These are phyloP conservation scores for Trichoderma polysporum DNA, from an alignment of 2,329 filamentous ascomycete species.

Conservation along the genomic window DNA sequence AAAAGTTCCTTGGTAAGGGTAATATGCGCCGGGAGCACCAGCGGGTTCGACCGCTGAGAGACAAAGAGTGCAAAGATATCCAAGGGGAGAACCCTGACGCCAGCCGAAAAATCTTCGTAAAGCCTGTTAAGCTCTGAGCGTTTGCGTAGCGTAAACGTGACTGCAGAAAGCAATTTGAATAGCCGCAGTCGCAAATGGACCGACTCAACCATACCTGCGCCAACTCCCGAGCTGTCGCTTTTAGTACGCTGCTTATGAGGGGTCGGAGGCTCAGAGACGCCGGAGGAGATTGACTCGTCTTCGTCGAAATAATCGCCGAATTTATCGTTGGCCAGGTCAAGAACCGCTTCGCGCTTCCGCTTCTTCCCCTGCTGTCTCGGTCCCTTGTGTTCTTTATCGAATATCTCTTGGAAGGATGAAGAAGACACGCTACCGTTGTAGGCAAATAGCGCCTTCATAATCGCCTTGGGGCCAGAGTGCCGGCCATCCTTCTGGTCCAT, in stretches of 20 bases:
- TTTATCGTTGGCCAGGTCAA: slow-evolving; percentile 60
- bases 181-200: slow-evolving; percentile 62
- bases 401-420: slow-evolving; percentile 64
- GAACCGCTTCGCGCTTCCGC: slow-evolving; percentile 46
- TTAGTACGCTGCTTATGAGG: slow-evolving; percentile 40
- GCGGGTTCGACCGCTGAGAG: slow-evolving; percentile 37
- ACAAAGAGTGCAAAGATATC: slow-evolving; percentile 56
- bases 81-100: slow-evolving; percentile 58
- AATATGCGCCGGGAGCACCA: slow-evolving; percentile 42
- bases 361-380: slow-evolving; percentile 45
- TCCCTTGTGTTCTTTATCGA: slow-evolving; percentile 58
- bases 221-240: slow-evolving; percentile 25
- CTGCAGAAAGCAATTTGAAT: slow-evolving; percentile 55
- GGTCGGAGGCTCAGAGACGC: slow-evolving; percentile 47
- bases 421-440: slow-evolving; percentile 57
- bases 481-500: slow-evolving; percentile 48
- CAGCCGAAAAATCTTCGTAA: slow-evolving; percentile 58
- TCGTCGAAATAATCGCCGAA: slow-evolving; percentile 60
- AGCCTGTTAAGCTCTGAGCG: slow-evolving; percentile 50
- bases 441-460: slow-evolving; percentile 67
- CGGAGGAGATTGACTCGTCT: slow-evolving; percentile 52
- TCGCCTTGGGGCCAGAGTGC: slow-evolving; percentile 49
- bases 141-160: slow-evolving; percentile 46
- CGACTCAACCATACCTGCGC: slow-evolving; percentile 48
- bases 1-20: slow-evolving; percentile 48